Conservation (phyloP, 2,329 filamentous ascomycete genomes). For the Endothia cerciana region DNA sequence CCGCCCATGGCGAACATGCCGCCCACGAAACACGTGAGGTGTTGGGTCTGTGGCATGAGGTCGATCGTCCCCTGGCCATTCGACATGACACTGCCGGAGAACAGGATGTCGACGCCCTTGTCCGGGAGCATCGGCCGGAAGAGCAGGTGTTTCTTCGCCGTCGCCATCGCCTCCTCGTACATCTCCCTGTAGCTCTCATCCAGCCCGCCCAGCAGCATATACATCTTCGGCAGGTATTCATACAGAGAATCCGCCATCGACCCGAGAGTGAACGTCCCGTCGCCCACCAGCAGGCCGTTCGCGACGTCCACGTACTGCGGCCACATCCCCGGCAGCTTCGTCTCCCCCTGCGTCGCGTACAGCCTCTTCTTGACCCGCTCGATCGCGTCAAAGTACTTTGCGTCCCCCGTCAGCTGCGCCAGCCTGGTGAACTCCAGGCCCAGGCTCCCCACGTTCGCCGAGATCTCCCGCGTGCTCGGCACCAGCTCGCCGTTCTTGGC, state of each 20-base stretch:
- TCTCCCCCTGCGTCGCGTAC: slow-evolving; percentile 66
- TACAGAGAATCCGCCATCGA: slow-evolving; percentile 56
- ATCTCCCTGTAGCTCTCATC: slow-evolving; percentile 66
- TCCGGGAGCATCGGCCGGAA: slow-evolving; percentile 69
- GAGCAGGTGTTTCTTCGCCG: slow-evolving; percentile 64
- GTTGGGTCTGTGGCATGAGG: slow-evolving; percentile 43
- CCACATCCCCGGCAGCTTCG: slow-evolving; percentile 74
- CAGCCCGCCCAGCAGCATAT: slow-evolving; percentile 66
- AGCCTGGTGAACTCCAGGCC: slow-evolving; percentile 76
- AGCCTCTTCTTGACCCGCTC: slow-evolving; percentile 74
- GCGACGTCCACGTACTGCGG: slow-evolving; percentile 66
- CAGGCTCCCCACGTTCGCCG: slow-evolving; percentile 64
- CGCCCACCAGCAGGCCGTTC: slow-evolving; percentile 49
- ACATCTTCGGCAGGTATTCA: slow-evolving; percentile 65
- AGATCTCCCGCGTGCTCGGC: slow-evolving; percentile 43
- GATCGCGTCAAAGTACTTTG: slow-evolving; percentile 77
- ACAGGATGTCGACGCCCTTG: slow-evolving; percentile 59
- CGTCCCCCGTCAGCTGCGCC: slow-evolving; percentile 71
- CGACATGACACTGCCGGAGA: slow-evolving; percentile 51
- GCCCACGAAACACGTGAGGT: slow-evolving; percentile 48
- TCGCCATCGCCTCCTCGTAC: slow-evolving; percentile 65
- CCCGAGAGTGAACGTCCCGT: slow-evolving; percentile 48
- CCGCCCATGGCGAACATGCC: slow-evolving; percentile 49
- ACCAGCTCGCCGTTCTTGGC: slow-evolving; percentile 44
- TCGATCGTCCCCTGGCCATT: slow-evolving; percentile 35